Conservation (phyloP, 192 early-diverging fungal genomes). For the Rhizophagus sp. region DNA sequence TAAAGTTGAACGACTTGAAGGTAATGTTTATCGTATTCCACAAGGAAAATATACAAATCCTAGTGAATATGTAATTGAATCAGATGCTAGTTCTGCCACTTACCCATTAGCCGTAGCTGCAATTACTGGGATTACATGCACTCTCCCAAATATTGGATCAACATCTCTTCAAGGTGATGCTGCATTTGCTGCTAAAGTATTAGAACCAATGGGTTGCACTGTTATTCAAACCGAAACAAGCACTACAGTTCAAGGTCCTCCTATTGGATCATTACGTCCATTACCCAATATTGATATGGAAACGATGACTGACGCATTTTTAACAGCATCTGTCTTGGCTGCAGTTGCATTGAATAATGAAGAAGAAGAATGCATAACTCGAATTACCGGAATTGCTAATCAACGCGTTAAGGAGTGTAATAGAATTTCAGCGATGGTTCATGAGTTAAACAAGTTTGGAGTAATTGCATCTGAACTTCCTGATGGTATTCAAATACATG, state of each 20-base stretch:
- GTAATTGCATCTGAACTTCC: constrained; percentile 77
- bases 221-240: constrained; percentile 87
- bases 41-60: constrained; percentile 80
- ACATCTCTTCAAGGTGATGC: constrained; percentile 92
- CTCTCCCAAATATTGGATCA: constrained; percentile 92
- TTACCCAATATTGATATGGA: constrained; percentile 92
- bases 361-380: constrained; percentile 64
- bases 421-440: constrained; percentile 95
- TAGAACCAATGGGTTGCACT: constrained; percentile 88
- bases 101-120: constrained; percentile 97
- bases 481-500: constrained; percentile 91
- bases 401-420: constrained; percentile 99
- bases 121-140: constrained; percentile 86
- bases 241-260: constrained; percentile 90
- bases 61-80: constrained; percentile 84
- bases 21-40: constrained; percentile 86
- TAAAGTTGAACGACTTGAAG: constrained; percentile 65
- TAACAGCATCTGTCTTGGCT: constrained; percentile 91
- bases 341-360: constrained; percentile 67
- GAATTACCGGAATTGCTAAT: constrained; percentile 94
- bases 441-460: constrained; percentile 90
- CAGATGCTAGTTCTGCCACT: constrained; percentile 95
- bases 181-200: constrained; percentile 85
- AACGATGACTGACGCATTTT: constrained; percentile 98
- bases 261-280: constrained; percentile 65